Base-by-base conservation (phyloP, 2,329 filamentous ascomycete species). In the Neofusicoccum umdonicola region DNA sequence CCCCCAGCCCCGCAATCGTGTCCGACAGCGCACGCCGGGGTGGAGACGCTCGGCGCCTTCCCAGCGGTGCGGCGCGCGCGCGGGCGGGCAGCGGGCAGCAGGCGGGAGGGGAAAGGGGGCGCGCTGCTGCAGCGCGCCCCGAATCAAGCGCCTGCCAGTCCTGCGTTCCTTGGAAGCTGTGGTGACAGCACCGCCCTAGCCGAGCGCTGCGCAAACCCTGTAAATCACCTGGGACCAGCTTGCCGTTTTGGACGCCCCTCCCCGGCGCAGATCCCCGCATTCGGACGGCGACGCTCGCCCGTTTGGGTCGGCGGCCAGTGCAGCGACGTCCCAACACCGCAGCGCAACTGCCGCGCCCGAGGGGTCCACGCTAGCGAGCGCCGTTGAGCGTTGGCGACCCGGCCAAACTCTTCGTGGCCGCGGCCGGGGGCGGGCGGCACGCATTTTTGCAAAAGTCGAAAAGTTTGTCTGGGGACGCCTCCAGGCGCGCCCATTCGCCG, bases 231-330 rank as follows among this genome's bases (percentile, higher is more conserved):
- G 11, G 11, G 37, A 39, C 11, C n/a, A 42, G 35, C 19, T 22
- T 56, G 52, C 52, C 52, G 52, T 31, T 56, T 56, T 54, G 51
- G 51, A 42, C 15, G 48, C 50, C 27, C 35, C 34, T 31, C 7
- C 45, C 50, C 17, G 34, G n/a, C 42, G 52, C 52, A 56, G 52
- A 56, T 56, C 52, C 19, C 52, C 52, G 52, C 52, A 56, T 56
- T 58, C 54, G 54, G 51, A 56, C 31, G 19, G 13, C 37, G 13
- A 39, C 22, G 37, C 7, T 56, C 52, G 35, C 52, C 52, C 52
- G 52, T 56, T 56, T 42, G 12, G 52, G 52, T 56, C 52, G 52
- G 13, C 15, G 27, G 37, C 45, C 19, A 56, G 37, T 31, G 31
- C 50, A 35, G 15, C 31, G 31, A 52, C 22, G 31, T 31, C n/a